Percentiles rank a stretch among this genome's conserved stretches.
These are phyloP conservation scores for Bolboschoenoplectus hybrid DNA, from an alignment of 202 grass and related monocot species.

Conservation along the genomic window DNA sequence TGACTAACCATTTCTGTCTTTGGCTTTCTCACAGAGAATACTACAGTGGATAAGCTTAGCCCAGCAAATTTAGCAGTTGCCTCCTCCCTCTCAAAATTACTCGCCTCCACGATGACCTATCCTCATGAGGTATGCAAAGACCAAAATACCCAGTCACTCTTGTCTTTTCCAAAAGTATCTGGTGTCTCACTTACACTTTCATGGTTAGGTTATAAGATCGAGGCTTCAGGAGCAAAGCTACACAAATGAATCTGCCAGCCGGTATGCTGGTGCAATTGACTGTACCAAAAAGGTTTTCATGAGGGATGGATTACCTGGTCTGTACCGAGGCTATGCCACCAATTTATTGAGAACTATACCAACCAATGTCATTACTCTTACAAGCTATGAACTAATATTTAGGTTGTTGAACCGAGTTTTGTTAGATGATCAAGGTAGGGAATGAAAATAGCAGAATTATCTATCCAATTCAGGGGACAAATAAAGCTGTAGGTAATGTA, in stretches of 20 bases:
- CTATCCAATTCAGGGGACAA: neutral
- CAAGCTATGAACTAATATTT: constrained; percentile 85
- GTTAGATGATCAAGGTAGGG: neutral
- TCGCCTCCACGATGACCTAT: constrained; percentile 77
- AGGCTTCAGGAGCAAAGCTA: constrained; percentile 81
- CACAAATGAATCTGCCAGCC: constrained; percentile 43
- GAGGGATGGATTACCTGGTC: constrained; percentile 65
- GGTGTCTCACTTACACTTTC: neutral
- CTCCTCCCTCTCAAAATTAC: constrained; percentile 79
- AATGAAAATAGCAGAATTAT: neutral
- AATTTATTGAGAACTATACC: constrained; percentile 92
- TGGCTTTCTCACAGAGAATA: constrained; percentile 56
- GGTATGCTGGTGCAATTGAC: constrained; percentile 59
- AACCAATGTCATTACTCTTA: constrained; percentile 84
- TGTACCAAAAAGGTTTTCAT: constrained; percentile 71
- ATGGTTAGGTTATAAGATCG: constrained; percentile 70
- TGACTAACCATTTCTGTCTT: neutral
- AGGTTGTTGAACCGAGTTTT: constrained; percentile 53
- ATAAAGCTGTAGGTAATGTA: constrained; percentile 27
- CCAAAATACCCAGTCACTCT: constrained; percentile 1
- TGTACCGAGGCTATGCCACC: constrained; percentile 83
- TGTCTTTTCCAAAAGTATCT: neutral
- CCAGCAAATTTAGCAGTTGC: constrained; percentile 57
- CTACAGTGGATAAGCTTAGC: constrained; percentile 73
- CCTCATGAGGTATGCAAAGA: constrained; percentile 74